These are phyloP conservation scores for Akanthomyces lecanii DNA, from an alignment of 2,329 filamentous ascomycete species.

Conservation along the genomic window DNA sequence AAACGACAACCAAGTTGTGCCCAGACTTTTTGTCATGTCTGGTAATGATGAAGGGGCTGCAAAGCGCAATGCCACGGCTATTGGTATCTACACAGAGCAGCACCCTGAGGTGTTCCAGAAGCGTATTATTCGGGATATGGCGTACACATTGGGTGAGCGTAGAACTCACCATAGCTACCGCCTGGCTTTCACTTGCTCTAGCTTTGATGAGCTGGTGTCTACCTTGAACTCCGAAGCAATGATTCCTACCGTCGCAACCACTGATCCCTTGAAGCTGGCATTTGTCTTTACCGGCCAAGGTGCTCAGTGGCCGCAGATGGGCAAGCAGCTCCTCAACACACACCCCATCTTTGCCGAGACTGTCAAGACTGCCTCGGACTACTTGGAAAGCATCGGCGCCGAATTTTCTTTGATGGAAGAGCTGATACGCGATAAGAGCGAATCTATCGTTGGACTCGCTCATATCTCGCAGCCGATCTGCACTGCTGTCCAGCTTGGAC, in stretches of 20 bases:
- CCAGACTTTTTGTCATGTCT: constrained; percentile 41
- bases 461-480: constrained; percentile 42
- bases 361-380: constrained; percentile 30
- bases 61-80: constrained; percentile 27
- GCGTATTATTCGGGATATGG: constrained; percentile 41
- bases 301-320: constrained; percentile 37
- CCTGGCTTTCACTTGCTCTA: constrained; percentile 39
- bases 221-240: constrained; percentile 9
- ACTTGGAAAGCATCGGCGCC: constrained; percentile 31
- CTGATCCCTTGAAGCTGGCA: constrained; percentile 22
- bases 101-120: constrained; percentile 40
- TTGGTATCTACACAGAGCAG: constrained; percentile 38
- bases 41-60: constrained; percentile 35
- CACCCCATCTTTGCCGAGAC: constrained; percentile 34
- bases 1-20: constrained; percentile 15
- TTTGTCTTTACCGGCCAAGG: constrained; percentile 40
- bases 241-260: constrained; percentile 19
- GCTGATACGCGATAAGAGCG: constrained; percentile 31
- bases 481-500: constrained; percentile 45
- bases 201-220: constrained; percentile 39
- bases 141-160: constrained; percentile 45
- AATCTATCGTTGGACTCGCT: constrained; percentile 34
- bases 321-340: constrained; percentile 31
- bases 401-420: constrained; percentile 36
- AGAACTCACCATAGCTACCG: constrained; percentile 42